Evolutionary conservation across 202 grass and related monocot genomes (phyloP), one percentile per base, ranked within the genome.

Genomic region (Panicum virgatum): DNA sequence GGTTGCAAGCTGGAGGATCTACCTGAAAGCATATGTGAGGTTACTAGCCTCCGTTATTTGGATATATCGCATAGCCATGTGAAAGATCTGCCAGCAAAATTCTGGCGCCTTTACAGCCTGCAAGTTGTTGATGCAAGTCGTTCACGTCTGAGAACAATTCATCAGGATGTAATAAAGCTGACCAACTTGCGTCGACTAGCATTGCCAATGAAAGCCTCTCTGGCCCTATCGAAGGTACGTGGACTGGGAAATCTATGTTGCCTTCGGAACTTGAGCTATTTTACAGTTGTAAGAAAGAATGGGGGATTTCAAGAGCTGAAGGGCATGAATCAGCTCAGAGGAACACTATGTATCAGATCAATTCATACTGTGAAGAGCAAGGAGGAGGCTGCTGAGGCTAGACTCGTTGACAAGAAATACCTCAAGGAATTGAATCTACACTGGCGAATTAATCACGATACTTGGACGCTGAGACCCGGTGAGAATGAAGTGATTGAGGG

Each of bases 231-330:
- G 3, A 70, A 7, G 73, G 11, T 90, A 62, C 22, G 5, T 39
- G 66, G 75, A 5, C 50, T 90, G 63, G 75, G 84, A 13, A 87
- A 80, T 71, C 68, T 90, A 2, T 56, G 80, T 14, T 72, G 29
- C 22, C 69, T 90, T 19, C 54, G 61, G 22, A 36, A 84, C 3
- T 72, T 90, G 43, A 53, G 25, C 15, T 11, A 18, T 27, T 90
- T 83, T 40, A 61, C 2, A 1, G 14, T 90, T 43, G 57, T 47
- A 20, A 76, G 16, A 15, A 16, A 34, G n/a, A 32, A 76, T 34
- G 84, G 78, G 0, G 51, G 6, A 75, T 75, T 83, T 62, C 2
- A 29, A 20, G 78, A 75, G 62, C 50, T 88, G 40, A 77, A 83
- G 68, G 14, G 47, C 67, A 82, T 83, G 78, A 87, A 80, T 56